These are phyloP conservation scores for Hymenoscyphus repandus DNA, from an alignment of 2,329 filamentous ascomycete genomes.

Conservation along the genomic window DNA sequence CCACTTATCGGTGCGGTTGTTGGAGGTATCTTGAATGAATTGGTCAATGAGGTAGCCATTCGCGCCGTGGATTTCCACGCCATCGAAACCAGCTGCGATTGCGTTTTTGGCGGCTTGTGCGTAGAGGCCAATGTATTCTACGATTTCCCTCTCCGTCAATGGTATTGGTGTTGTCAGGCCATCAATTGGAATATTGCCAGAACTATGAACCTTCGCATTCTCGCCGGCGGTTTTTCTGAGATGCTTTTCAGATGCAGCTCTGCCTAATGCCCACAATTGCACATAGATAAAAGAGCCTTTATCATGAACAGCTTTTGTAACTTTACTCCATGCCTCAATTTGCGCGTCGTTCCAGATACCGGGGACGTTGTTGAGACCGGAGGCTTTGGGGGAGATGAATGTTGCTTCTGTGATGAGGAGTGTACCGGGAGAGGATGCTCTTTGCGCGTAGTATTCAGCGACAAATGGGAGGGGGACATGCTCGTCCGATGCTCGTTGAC, in stretches of 20 bases:
- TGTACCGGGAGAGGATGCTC: conserved; percentile 44
- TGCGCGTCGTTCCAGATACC: conserved; percentile 50
- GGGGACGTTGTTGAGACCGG: conserved; percentile 42
- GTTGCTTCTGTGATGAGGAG: conserved; percentile 53
- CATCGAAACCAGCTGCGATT: conserved; percentile 22
- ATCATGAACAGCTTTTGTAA: conserved; percentile 57
- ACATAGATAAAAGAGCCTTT: conserved; percentile 56
- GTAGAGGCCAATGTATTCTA: conserved; percentile 3
- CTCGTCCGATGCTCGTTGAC: conserved; percentile 42
- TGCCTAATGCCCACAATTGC: conserved; percentile 58
- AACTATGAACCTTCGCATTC: neutral
- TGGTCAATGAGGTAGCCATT: conserved; percentile 24
- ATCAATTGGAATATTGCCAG: neutral
- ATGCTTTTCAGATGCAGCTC: conserved; percentile 25
- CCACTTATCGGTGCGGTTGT: conserved; percentile 50
- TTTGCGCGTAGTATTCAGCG: conserved; percentile 49
- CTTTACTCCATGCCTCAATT: conserved; percentile 49
- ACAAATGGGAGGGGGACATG: conserved; percentile 42
- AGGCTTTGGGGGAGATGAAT: conserved; percentile 42
- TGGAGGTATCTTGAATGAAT: conserved; percentile 35
- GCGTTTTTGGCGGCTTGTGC: conserved; percentile 15
- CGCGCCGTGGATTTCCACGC: conserved; percentile 21
- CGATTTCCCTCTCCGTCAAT: conserved; percentile 1
- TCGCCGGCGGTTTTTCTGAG: neutral
- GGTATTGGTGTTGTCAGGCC: neutral